Evolutionary conservation across 306 rosid genomes (phyloP), one percentile per base, ranked within the genome.

Genomic region (Quercus agrifolia): DNA sequence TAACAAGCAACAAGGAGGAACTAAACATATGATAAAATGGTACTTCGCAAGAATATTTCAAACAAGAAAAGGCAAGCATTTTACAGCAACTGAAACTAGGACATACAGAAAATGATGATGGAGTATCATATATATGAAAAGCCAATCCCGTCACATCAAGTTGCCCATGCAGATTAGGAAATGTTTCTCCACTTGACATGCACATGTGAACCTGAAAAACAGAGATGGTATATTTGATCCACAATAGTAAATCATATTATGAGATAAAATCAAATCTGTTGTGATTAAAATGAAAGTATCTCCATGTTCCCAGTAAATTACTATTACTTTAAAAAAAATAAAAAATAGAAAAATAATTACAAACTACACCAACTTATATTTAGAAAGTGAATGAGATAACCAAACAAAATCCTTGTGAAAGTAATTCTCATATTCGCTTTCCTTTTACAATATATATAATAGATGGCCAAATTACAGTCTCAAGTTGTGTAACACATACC

Each of bases 111-210:
- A 95, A 95, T 79, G 91, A 59, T 18, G 99, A 95, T n/a, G 98
- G 87, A 64, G 97, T 96, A 81, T 84, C 92, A 78, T 70, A 82
- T 82, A 89, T 81, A 80, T 89, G 93, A 87, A 95, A 95, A 80
- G 88, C 90, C 92, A 91, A 78, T 73, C 96, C 98, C 0, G 81
- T 90, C 83, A 91, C 90, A 21, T 95, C 93, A 86, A 92, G 94
- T 82, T 89, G 99, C 81, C 99, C 99, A 51, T 95, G 90, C 82
- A 91, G 86, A 83, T 92, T 92, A 44, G 97, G 97, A 85, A 95
- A 95, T 59, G 86, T 83, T 85, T 92, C 99, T 84, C 92, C 97
- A 61, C 81, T 86, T 71, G 98, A 91, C 99, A 95, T 78, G 90
- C 97, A 91, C 83, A 94, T 62, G 82, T 92, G 97, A 87, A 94